Conservation (phyloP, 2,329 filamentous ascomycete species). For the Trichoderma polysporum region DNA sequence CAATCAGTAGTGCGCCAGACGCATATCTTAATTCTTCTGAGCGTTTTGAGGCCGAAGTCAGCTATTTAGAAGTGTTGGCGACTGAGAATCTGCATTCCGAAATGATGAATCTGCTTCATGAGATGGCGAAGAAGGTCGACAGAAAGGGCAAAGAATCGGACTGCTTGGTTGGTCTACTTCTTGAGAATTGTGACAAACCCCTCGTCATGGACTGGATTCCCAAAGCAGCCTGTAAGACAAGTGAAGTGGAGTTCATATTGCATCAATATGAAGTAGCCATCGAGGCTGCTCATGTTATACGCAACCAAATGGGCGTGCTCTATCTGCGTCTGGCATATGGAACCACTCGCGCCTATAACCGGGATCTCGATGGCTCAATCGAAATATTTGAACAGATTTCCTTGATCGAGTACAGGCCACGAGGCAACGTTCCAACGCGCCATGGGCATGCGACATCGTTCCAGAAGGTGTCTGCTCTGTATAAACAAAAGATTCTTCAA, state of each 20-base stretch:
- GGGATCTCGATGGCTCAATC: conserved; percentile 37
- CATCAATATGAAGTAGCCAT: conserved; percentile 35
- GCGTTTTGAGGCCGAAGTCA: conserved; percentile 40
- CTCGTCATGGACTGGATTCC: conserved; percentile 43
- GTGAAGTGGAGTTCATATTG: conserved; percentile 33
- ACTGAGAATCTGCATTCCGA: conserved; percentile 38
- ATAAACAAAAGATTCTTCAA: conserved; percentile 37
- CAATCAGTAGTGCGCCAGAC: conserved; percentile 33
- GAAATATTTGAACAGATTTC: conserved; percentile 39
- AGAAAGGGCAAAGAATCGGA: conserved; percentile 28
- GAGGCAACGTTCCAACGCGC: conserved; percentile 41
- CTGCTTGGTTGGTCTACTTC: conserved; percentile 38
- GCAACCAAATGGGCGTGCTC: conserved; percentile 38
- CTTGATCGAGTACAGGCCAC: conserved; percentile 39
- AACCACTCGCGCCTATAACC: conserved; percentile 36
- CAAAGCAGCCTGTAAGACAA: conserved; percentile 39
- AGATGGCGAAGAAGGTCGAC: conserved; percentile 32
- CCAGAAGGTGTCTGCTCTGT: conserved; percentile 40
- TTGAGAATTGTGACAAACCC: conserved; percentile 36
- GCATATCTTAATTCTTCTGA: conserved; percentile 32
- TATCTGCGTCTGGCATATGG: conserved; percentile 41
- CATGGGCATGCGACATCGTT: conserved; percentile 43
- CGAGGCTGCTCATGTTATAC: conserved; percentile 33
- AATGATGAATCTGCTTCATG: conserved; percentile 37
- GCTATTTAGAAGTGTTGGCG: conserved; percentile 39